phyloP scores from a whole-genome alignment of 2,329 filamentous ascomycete species.

The Tothia fuscella region DNA sequence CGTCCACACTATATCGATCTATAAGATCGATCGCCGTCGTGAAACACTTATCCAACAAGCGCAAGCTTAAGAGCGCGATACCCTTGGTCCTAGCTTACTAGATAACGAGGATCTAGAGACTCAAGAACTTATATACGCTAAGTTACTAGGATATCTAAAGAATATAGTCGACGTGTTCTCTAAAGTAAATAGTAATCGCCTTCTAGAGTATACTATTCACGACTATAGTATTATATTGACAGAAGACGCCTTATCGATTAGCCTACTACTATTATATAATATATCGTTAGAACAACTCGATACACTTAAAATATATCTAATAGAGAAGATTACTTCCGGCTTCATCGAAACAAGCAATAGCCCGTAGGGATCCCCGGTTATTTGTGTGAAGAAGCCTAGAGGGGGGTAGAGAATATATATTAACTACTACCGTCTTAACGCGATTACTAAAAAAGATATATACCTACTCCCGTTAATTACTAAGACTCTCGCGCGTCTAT shows the following conservation, averaged over 20 bases:
- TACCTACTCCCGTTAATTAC: conserved; percentile 22
- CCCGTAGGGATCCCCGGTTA: conserved; percentile 13
- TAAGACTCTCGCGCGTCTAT: conserved; percentile 19
- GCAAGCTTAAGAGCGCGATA: background rate
- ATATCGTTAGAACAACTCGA: background rate
- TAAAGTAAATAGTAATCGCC: background rate
- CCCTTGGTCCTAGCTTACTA: background rate
- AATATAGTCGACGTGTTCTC: background rate
- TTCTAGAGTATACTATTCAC: background rate
- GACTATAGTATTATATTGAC: background rate
- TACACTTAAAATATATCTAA: background rate
- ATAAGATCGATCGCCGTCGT: background rate
- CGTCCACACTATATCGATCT: background rate
- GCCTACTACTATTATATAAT: background rate
- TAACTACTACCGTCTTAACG: conserved; percentile 26
- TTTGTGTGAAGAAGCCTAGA: conserved; percentile 23
- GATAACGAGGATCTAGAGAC: background rate
- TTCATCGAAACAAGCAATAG: background rate
- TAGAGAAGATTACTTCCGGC: background rate
- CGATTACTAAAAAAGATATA: conserved; percentile 22
- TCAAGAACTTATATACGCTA: background rate
- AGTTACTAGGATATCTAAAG: background rate
- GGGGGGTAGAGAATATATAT: conserved; percentile 21
- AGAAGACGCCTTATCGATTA: background rate
- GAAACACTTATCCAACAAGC: background rate